Evolutionary conservation across 1,284 basidiomycete species (phyloP), one percentile per base, ranked within the genome.

Genomic region (Papiliotrema nemorosa): DNA sequence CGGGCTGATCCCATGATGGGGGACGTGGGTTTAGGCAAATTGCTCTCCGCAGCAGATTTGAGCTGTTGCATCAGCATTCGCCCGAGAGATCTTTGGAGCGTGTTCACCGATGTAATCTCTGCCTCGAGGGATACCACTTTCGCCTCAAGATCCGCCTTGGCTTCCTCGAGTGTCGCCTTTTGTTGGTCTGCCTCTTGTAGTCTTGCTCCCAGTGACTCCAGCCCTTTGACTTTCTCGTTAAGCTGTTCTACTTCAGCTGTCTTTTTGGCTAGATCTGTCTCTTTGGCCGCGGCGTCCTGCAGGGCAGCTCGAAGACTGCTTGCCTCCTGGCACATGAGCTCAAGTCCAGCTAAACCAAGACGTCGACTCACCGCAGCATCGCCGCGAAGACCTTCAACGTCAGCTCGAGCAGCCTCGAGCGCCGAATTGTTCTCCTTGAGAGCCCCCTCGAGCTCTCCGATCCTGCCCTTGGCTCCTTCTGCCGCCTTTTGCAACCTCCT

Each of bases 331-430:
- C 67, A 62, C 34, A 68, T 54, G 44, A 57, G 49, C 46, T 45
- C n/a, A 10, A 14, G n/a, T 31, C 13, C 40, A 3, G 31, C n/a
- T 10, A 14, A 5, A 27, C 27, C 22, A 47, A 21, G 6, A 16
- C 18, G 12, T 22, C 29, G 3, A 78, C 87, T 76, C 69, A 90
- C 88, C 29, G 82, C 78, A 46, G 88, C 76, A 59, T 96, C 91
- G 27, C 81, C 78, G 51, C 92, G 79, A 47, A 96, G 73, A 3
- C 78, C 78, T 76, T 97, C 93, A 22, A 97, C 86, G 70, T 97
- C 94, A 9, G 87, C 88, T 46, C 88, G 79, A n/a, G 92, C 88
- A 64, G 85, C 86, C 74, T 97, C 93, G 16, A 97, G 79, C 2
- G 91, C 88, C 33, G 83, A 79, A n/a, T 85, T 86, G 62, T 87